Percentiles rank a stretch among this genome's conserved stretches.
These are phyloP conservation scores for Colletotrichum sp. DNA, from an alignment of 2,329 filamentous ascomycete genomes.

Conservation along the genomic window DNA sequence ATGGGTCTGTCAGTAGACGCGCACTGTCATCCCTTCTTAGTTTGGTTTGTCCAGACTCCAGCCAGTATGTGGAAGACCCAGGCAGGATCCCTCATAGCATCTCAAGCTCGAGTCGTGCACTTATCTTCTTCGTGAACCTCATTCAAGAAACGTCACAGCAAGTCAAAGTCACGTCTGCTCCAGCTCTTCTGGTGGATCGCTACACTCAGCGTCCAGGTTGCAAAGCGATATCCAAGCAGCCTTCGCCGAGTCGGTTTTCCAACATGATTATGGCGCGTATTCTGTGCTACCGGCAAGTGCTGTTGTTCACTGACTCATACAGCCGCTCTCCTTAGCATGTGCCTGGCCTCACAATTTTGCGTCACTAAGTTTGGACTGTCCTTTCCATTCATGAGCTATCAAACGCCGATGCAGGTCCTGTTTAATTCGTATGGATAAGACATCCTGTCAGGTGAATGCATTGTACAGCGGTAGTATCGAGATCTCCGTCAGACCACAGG, in stretches of 20 bases:
- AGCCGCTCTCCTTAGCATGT: too few relatives aligned
- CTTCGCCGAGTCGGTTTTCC: too few relatives aligned
- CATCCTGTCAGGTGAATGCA: accelerated
- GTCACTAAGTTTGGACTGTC: not conserved
- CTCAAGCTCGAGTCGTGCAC: not conserved
- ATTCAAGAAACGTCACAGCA: not conserved
- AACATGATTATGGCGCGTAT: too few relatives aligned
- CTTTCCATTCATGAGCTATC: not conserved
- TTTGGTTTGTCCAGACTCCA: not conserved
- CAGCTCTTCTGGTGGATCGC: not conserved
- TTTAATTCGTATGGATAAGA: not conserved
- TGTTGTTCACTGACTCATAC: too few relatives aligned
- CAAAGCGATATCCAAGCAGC: too few relatives aligned
- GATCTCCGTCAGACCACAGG: not conserved
- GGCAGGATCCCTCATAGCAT: not conserved
- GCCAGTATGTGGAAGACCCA: not conserved
- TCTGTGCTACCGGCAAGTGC: too few relatives aligned
- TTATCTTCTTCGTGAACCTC: not conserved
- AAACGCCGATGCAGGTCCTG: not conserved
- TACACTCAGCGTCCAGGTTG: too few relatives aligned
- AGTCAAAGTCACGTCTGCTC: not conserved
- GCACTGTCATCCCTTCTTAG: not conserved
- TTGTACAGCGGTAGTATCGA: not conserved
- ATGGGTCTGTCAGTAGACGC: not conserved
- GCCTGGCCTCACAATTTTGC: not conserved